phyloP scores from a whole-genome alignment of 352 stramenopile genomes.

The Phytophthora kernoviae region DNA sequence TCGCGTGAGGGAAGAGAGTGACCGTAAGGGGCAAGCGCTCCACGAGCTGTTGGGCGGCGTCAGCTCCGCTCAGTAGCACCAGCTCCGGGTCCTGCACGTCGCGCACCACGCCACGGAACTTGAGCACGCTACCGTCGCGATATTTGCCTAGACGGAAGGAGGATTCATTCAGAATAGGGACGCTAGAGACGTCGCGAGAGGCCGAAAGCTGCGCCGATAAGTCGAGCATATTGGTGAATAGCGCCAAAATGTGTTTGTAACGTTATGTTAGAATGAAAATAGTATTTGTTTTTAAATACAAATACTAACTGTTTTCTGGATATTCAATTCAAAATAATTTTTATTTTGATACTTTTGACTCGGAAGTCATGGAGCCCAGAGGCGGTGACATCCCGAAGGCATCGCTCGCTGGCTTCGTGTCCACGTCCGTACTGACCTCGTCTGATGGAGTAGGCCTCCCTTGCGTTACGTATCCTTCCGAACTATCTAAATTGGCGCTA shows the following conservation, averaged over 20 bases:
- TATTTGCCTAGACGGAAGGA: conserved; percentile 55
- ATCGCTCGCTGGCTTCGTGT: conserved; percentile 78
- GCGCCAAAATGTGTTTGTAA: not conserved
- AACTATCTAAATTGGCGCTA: not conserved
- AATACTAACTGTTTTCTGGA: too few species aligned
- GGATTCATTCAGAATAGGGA: conserved; percentile 55
- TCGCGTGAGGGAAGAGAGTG: conserved; percentile 62
- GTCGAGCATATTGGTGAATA: conserved; percentile 13
- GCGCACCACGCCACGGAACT: conserved; percentile 71
- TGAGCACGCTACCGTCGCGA: conserved; percentile 55
- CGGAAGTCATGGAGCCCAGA: conserved; percentile 23
- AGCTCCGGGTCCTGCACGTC: conserved; percentile 80
- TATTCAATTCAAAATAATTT: too few species aligned
- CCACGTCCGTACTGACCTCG: conserved; percentile 82
- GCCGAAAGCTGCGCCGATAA: conserved; percentile 12
- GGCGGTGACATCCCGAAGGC: conserved; percentile 28
- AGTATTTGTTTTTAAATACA: too few species aligned
- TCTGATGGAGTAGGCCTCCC: conserved; percentile 73
- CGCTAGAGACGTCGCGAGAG: conserved; percentile 7
- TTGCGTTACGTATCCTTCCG: not conserved
- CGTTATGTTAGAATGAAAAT: too few species aligned
- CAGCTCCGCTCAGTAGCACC: conserved; percentile 40
- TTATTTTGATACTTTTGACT: too few species aligned
- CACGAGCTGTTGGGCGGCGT: conserved; percentile 37
- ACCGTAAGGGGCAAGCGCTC: conserved; percentile 72